Evolutionary conservation across 148 eudicot genomes (phyloP).

Genomic region (Camellia lanceoleosa): DNA sequence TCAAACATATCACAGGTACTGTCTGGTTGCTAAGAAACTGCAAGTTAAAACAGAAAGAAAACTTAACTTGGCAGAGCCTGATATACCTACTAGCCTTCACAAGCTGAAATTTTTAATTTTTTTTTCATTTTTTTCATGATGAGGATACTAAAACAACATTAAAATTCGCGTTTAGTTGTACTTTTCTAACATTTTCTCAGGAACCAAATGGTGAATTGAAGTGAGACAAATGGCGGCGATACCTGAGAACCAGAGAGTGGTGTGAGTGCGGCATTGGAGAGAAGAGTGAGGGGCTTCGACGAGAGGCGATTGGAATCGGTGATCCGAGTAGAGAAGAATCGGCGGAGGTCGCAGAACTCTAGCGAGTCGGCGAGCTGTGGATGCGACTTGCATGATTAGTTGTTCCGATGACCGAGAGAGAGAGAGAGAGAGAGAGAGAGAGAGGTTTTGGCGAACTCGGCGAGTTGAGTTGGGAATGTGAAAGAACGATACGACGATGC

Average conservation of each 20-base stretch:
- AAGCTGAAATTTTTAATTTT: neutral
- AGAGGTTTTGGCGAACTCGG: neutral
- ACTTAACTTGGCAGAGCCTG: neutral
- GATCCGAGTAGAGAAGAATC: constrained; percentile 14
- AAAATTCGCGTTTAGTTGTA: neutral
- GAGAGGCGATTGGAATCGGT: constrained; percentile 12
- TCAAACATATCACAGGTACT: neutral
- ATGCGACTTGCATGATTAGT: constrained; percentile 34
- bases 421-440: neutral
- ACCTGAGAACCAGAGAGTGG: constrained; percentile 24
- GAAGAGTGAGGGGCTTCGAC: constrained; percentile 11
- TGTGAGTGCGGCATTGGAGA: constrained; percentile 16
- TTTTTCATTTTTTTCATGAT: neutral
- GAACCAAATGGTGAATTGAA: neutral
- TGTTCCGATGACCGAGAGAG: neutral
- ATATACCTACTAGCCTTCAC: neutral
- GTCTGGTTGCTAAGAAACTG: neutral
- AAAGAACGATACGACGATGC: neutral
- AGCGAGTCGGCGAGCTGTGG: constrained; percentile 35
- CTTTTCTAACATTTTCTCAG: neutral
- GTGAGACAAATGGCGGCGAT: neutral
- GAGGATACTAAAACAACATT: neutral
- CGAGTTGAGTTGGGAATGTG: neutral
- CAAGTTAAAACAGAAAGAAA: neutral
- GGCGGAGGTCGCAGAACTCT: constrained; percentile 23